phyloP scores from a whole-genome alignment of 2,329 filamentous ascomycete genomes.

The Neofusicoccum ribis region DNA sequence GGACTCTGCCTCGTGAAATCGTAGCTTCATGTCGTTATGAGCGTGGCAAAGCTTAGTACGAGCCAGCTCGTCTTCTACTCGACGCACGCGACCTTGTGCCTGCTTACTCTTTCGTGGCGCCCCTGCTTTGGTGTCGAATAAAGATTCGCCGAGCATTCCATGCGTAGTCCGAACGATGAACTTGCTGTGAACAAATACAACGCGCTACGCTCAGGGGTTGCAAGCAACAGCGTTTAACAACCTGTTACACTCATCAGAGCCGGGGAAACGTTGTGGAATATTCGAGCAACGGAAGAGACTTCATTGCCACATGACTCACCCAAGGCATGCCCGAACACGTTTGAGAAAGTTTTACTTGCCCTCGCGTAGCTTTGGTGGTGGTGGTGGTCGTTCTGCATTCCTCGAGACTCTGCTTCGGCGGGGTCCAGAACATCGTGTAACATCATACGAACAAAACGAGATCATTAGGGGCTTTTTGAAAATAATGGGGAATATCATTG shows the following conservation, averaged over 20 bases:
- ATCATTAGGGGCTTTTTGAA: background rate
- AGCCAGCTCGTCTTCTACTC: background rate
- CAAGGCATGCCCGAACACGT: background rate
- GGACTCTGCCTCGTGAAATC: no score
- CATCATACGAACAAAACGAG: background rate
- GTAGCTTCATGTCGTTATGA: background rate
- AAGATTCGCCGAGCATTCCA: background rate
- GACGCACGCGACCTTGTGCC: no score
- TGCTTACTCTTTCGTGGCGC: background rate
- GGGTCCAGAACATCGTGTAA: background rate
- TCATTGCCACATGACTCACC: background rate
- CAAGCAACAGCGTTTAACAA: background rate
- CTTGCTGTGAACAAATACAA: background rate
- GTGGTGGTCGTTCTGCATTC: background rate
- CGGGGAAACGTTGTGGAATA: background rate
- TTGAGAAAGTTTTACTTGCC: background rate
- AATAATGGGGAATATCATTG: slow-evolving; percentile 13
- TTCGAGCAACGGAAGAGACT: background rate
- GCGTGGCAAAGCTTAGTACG: background rate
- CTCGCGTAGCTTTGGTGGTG: background rate
- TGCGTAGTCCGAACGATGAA: background rate
- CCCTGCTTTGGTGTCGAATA: background rate
- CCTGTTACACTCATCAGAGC: background rate
- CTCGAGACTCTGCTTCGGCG: background rate
- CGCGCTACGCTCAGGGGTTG: background rate